These are phyloP conservation scores for Tylopilus rubrobrunneus DNA, from an alignment of 768 basidiomycete species.

Conservation along the genomic window DNA sequence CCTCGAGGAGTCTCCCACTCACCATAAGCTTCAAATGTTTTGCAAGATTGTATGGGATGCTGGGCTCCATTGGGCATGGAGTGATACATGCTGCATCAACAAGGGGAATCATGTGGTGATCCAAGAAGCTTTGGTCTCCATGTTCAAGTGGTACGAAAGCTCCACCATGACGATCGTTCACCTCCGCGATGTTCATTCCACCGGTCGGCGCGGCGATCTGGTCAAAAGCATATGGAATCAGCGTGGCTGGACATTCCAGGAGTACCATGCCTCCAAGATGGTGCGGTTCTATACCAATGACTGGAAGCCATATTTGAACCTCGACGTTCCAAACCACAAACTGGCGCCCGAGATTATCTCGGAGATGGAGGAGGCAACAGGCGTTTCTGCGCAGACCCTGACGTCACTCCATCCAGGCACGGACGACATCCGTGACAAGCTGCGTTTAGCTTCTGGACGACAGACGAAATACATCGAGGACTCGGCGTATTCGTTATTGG, in stretches of 20 bases:
- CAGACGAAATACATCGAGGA: constrained; percentile 1
- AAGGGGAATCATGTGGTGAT: background rate
- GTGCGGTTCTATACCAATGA: constrained; percentile 1
- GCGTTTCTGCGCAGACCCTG: background rate
- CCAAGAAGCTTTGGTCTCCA: constrained; percentile 5
- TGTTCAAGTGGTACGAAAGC: constrained; percentile 9
- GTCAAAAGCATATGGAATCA: constrained; percentile 1
- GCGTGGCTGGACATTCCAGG: constrained; percentile 7
- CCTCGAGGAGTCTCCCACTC: constrained; percentile 4
- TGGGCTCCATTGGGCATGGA: constrained; percentile 8
- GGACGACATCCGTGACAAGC: constrained; percentile 1
- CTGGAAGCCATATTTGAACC: constrained; percentile 1
- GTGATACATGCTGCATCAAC: constrained; percentile 13
- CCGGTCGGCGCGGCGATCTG: background rate
- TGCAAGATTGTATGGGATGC: constrained; percentile 2
- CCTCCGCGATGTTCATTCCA: background rate
- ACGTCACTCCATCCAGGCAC: background rate
- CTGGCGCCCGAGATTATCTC: background rate
- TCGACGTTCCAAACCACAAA: constrained; percentile 5
- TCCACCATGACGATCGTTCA: constrained; percentile 2
- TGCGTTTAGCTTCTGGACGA: constrained; percentile 1
- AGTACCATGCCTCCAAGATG: constrained; percentile 5
- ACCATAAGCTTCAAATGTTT: constrained; percentile 6
- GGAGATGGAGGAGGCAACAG: constrained; percentile 6
- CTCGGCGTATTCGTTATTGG: constrained; percentile 5